Evolutionary conservation across 2,329 filamentous ascomycete species (phyloP), one percentile per base, ranked within the genome.

Genomic region (Penicillium sp.): DNA sequence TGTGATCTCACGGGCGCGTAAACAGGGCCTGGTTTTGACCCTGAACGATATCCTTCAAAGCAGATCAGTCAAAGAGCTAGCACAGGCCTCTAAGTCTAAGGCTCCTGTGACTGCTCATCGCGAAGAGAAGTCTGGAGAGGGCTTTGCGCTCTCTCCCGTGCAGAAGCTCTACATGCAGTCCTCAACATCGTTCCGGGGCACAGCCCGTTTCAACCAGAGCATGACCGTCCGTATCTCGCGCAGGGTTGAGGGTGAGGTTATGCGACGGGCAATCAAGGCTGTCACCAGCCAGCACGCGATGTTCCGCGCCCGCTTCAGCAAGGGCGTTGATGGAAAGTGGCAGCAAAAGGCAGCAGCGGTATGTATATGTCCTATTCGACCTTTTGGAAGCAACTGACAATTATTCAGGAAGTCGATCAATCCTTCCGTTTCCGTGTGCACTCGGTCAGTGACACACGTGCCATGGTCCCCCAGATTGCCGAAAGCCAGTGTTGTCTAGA

Each of bases 1-100:
- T 9, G 67, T 75, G 22, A 68, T 75, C 27, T 73, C 73, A 19
- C 65, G 68, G n/a, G 69, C 72, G n/a, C 71, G 72, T 22, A 74
- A 71, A 39, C 68, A 70, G 24, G 71, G 71, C 3, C 61, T 75
- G 5, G 59, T 61, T n/a, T 44, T 75, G 13, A 69, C 70, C 8
- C 64, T 75, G 14, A 68, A 74, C 49, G 69, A 69, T 35, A 67
- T 75, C 27, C 58, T 75, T n/a, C 72, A 72, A 53, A 70, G 67
- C 45, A 58, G 67, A 21, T 73, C 72, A 1, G 60, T 75, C 8
- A 63, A 63, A 3, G 68, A 72, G 49, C 63, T 75, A 54, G 67
- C 72, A 24, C 57, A 64, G n/a, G 55, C 48, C 4, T 68, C 65
- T 39, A 61, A 55, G 10, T 49, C 61, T 13, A 67, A 66, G n/a